A percentile compares a stretch with the other conserved stretches of the same genome.
phyloP scores from a whole-genome alignment of 2,329 filamentous ascomycete species.

The Trichoderma guizhouense region DNA sequence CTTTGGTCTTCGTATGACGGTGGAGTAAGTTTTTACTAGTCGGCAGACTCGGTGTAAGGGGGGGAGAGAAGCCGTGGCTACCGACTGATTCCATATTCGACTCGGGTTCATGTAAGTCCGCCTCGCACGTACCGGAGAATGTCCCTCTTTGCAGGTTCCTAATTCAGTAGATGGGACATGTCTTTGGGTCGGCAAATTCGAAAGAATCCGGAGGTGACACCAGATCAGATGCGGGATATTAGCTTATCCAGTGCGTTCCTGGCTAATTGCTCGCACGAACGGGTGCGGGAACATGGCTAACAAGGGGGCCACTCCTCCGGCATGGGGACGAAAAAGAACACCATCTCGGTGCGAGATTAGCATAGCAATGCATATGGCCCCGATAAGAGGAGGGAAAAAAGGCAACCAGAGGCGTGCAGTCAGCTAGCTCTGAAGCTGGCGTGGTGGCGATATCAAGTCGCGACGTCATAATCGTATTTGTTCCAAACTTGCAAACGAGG shows the following conservation, averaged over 20 bases:
- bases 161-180: neutral
- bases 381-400: neutral
- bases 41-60: neutral
- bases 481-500: constrained; percentile 4
- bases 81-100: neutral
- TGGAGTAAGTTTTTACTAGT: constrained; percentile 6
- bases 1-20: neutral
- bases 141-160: neutral
- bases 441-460: constrained; percentile 10
- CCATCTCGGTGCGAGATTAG: neutral
- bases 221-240: neutral
- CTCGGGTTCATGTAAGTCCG: neutral
- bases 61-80: neutral
- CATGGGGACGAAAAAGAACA: neutral
- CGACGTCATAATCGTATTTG: constrained; percentile 17
- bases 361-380: neutral
- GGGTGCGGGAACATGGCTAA: neutral
- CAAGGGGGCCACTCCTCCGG: neutral
- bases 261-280: neutral
- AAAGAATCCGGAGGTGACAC: neutral
- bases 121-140: neutral
- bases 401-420: neutral
- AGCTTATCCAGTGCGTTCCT: constrained; percentile 2
- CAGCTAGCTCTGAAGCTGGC: constrained; percentile 8
- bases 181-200: neutral